phyloP scores from a whole-genome alignment of 257 asterid genomes.

The Eustoma russellianum region DNA sequence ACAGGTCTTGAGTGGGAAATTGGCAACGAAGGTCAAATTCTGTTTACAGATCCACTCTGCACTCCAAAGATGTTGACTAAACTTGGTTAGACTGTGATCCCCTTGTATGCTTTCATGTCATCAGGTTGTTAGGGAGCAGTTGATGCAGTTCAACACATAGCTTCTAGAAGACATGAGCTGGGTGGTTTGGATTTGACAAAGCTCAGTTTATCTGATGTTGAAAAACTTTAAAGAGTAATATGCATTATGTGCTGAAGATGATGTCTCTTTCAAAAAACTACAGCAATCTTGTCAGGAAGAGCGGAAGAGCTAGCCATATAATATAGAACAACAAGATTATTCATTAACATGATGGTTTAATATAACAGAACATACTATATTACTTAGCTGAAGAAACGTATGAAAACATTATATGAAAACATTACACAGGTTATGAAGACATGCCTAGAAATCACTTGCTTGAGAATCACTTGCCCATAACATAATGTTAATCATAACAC shows the following conservation, averaged over 20 bases:
- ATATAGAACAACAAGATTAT: no score
- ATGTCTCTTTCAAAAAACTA: conserved; percentile 39
- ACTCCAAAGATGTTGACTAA: conserved; percentile 53
- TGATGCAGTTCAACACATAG: conserved; percentile 94
- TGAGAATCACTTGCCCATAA: no score
- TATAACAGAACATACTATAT: no score
- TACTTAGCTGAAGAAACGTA: no score
- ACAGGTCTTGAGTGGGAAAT: conserved; percentile 90
- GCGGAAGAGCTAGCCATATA: no score
- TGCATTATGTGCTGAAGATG: conserved; percentile 85
- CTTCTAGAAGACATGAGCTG: conserved; percentile 83
- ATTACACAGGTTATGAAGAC: no score
- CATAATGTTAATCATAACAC: no score
- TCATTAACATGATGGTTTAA: no score
- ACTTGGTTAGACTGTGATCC: background rate
- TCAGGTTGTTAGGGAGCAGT: conserved; percentile 82
- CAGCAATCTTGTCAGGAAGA: conserved; percentile 59
- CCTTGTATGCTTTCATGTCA: conserved; percentile 5
- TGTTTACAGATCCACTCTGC: conserved; percentile 88
- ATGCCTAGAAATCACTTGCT: no score
- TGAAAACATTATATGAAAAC: no score
- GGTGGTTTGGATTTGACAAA: conserved; percentile 87
- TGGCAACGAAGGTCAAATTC: conserved; percentile 92
- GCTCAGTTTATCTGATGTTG: conserved; percentile 55
- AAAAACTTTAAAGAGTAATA: conserved; percentile 67